Base-by-base conservation (phyloP, 2,329 filamentous ascomycete genomes). In the Fusarium pseudonygamai region DNA sequence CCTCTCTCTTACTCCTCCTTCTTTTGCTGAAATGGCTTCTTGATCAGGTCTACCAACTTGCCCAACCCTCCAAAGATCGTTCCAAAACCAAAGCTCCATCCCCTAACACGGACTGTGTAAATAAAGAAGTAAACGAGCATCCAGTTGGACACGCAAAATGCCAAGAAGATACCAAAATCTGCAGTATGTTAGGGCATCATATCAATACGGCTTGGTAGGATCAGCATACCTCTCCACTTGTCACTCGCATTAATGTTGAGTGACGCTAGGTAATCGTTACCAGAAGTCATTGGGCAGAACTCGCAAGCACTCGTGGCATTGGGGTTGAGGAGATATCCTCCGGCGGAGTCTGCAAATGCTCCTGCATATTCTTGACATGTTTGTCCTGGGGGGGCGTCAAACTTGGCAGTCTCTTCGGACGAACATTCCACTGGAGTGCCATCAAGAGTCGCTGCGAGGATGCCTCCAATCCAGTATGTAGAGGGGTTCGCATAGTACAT, bases 81-180 rank as follows among this genome's bases (percentile, higher is more conserved):
- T 14, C 89, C 89, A 65, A 94, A 85, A 0, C 92, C 93, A 80
- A 94, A 94, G 28, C 82, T 88, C 91, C 92, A 94, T 13, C 91
- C 88, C 72, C 87, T 87, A 61, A 94, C 88, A 24, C 93, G 86
- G 12, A 93, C 91, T 6, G 89, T 92, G 82, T 92, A 95, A 64
- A 94, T 90, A 78, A 95, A 94, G 82, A 94, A 93, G 79, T 93
- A 93, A 2, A 94, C 91, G 60, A 94, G 72, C 45, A 87, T 83
- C 90, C 90, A 94, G 78, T 94, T 94, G 57, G 88, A 91, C 20
- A 92, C 83, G 59, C 89, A 89, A 79, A 94, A 95, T 4, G 88
- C 90, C 14, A 93, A 75, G 83, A 94, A 93, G 68, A 94, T 91
- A 13, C 91, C 93, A 75, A 94, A 92, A 56, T 84, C 82, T 82